These are phyloP conservation scores for Vitis hybrid DNA, from an alignment of 177 flowering plant species.

Conservation along the genomic window DNA sequence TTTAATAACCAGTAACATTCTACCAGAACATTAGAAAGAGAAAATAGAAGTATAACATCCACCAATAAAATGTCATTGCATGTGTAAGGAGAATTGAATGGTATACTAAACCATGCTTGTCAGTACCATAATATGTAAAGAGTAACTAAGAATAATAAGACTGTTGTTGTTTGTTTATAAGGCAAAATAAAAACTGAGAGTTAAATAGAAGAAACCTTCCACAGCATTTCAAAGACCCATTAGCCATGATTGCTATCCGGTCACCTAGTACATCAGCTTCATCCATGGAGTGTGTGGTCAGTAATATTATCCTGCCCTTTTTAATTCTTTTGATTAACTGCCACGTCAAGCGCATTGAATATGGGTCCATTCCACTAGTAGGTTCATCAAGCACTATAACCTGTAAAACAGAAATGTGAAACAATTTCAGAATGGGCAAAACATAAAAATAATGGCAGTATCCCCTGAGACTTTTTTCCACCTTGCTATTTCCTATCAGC, in stretches of 20 bases:
- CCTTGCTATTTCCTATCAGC: conserved; percentile 95
- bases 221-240: conserved; percentile 95
- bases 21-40: too few species aligned
- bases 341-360: conserved; percentile 99
- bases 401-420: conserved; percentile 34
- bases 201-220: conserved; percentile 63
- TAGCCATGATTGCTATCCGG: conserved; percentile 98
- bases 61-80: too few species aligned
- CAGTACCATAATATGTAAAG: not conserved
- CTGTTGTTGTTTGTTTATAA: not conserved
- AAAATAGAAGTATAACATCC: too few species aligned
- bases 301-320: conserved; percentile 87
- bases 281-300: conserved; percentile 99
- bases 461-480: conserved; percentile 15
- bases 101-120: too few species aligned
- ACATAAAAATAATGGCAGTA: conserved; percentile 11
- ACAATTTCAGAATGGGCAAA: conserved; percentile 1
- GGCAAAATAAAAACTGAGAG: not conserved
- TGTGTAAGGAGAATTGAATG: too few species aligned
- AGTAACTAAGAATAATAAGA: not conserved
- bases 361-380: conserved; percentile 99
- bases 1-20: too few species aligned
- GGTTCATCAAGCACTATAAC: conserved; percentile 98
- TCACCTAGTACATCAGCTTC: conserved; percentile 98
- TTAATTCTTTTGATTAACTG: conserved; percentile 85